phyloP scores from a whole-genome alignment of 1,284 basidiomycete species.

The Ustilago cynodontis region DNA sequence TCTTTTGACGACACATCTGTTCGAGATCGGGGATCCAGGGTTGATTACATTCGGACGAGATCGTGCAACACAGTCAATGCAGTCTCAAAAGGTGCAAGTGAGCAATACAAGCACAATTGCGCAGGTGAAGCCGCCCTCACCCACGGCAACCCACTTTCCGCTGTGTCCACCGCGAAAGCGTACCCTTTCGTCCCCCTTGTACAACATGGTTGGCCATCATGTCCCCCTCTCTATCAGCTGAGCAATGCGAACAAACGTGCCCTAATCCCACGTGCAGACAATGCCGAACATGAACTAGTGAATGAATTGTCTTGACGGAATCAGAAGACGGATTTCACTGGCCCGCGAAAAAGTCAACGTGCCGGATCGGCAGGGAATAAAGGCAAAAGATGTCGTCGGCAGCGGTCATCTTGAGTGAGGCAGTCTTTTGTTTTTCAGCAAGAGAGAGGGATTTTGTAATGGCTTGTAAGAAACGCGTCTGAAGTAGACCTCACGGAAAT shows the following conservation, averaged over 20 bases:
- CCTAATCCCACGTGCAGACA: slow-evolving; percentile 14
- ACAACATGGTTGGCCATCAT: too few species aligned
- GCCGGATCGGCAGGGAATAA: slow-evolving; percentile 11
- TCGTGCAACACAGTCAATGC: neutral
- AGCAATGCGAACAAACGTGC: neutral
- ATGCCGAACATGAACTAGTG: neutral
- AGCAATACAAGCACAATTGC: neutral
- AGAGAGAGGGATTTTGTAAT: neutral
- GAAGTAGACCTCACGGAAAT: neutral
- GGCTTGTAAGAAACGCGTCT: neutral
- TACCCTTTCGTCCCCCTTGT: too few species aligned
- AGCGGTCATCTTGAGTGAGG: neutral
- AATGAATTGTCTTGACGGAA: neutral
- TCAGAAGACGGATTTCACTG: slow-evolving; percentile 5
- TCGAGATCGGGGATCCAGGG: neutral
- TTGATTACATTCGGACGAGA: neutral
- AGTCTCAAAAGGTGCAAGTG: too few species aligned
- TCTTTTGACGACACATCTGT: neutral
- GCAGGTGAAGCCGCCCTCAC: neutral
- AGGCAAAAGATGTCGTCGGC: neutral
- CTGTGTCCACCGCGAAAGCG: neutral
- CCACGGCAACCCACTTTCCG: neutral
- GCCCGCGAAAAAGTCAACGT: slow-evolving; percentile 8
- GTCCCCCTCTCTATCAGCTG: neutral
- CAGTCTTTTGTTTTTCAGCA: slow-evolving; percentile 5